Percentiles rank a stretch among this genome's conserved stretches.
Evolutionary conservation across 345 rosid species (phyloP).

Genomic region (Eucalyptus coolabah): DNA sequence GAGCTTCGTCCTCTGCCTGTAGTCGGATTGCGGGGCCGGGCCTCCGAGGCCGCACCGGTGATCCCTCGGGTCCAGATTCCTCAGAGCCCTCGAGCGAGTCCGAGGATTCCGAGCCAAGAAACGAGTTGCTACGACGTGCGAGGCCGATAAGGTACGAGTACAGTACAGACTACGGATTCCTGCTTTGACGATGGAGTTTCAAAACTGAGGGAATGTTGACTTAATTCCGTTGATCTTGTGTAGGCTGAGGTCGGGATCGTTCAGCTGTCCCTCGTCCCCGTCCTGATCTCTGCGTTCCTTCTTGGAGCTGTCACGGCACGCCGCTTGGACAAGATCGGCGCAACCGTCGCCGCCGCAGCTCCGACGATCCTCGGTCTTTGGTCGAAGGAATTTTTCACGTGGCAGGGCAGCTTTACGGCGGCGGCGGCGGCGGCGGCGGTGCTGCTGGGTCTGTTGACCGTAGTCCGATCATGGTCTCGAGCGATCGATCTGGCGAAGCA

Average conservation of each 20-base stretch:
- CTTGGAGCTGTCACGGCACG: not conserved
- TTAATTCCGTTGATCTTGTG: not conserved
- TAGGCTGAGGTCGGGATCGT: not conserved
- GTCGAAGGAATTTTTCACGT: not conserved
- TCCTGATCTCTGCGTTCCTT: not conserved
- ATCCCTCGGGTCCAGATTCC: not conserved
- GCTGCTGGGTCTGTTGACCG: not conserved
- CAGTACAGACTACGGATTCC: not conserved
- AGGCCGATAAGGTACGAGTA: not conserved
- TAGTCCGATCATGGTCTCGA: not conserved
- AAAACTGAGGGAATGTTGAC: not conserved
- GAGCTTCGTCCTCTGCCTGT: not conserved
- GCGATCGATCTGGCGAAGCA: not conserved
- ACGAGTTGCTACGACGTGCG: not conserved
- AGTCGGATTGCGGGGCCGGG: not conserved
- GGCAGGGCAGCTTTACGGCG: not conserved
- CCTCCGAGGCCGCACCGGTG: not conserved
- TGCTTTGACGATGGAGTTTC: not conserved
- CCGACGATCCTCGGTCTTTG: not conserved
- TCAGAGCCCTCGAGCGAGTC: not conserved
- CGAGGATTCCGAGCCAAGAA: not conserved
- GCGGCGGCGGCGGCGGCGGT: not conserved
- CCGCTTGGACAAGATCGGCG: not conserved
- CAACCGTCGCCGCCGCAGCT: not conserved
- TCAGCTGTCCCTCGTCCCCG: not conserved